phyloP scores from a whole-genome alignment of 495 filamentous ascomycete species.

The Penicillium desertorum region DNA sequence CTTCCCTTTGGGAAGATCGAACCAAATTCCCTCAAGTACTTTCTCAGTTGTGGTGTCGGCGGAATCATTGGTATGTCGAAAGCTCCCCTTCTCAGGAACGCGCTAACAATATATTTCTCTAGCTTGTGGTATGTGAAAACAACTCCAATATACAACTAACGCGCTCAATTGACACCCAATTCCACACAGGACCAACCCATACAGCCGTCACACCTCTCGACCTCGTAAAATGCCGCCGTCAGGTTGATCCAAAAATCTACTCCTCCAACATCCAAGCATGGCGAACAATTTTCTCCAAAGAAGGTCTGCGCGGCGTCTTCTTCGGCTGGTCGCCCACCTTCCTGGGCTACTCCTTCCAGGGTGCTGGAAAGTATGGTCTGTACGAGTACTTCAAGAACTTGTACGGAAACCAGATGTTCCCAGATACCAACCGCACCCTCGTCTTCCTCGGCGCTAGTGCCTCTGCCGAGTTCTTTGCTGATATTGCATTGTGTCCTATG shows the following conservation, averaged over 20 bases:
- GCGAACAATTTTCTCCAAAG: slow-evolving; percentile 60
- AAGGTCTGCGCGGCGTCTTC: slow-evolving; percentile 69
- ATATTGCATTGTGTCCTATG: slow-evolving; percentile 65
- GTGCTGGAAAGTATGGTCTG: slow-evolving; percentile 76
- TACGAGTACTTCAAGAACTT: slow-evolving; percentile 75
- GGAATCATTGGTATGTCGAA: slow-evolving; percentile 58
- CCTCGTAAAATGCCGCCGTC: slow-evolving; percentile 69
- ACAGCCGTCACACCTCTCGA: slow-evolving; percentile 62
- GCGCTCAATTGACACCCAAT: slow-evolving; percentile 12
- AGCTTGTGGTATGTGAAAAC: slow-evolving; percentile 57
- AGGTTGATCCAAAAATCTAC: slow-evolving; percentile 72
- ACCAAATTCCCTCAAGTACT: slow-evolving; percentile 66
- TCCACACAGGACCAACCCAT: slow-evolving; percentile 48
- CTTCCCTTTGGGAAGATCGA: slow-evolving; percentile 59
- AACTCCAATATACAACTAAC: not conserved
- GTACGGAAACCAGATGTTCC: slow-evolving; percentile 65
- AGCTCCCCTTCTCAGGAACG: not conserved
- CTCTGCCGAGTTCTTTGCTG: slow-evolving; percentile 67
- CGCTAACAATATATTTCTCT: slow-evolving; percentile 7
- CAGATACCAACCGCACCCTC: slow-evolving; percentile 59
- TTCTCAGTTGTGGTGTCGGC: slow-evolving; percentile 61
- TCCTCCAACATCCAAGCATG: slow-evolving; percentile 65
- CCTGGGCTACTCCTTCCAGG: slow-evolving; percentile 68
- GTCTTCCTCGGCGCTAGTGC: slow-evolving; percentile 66
- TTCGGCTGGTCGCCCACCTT: slow-evolving; percentile 73